A percentile compares a stretch with the other conserved stretches of the same genome.
These are phyloP conservation scores for Laguncularia racemosa DNA, from an alignment of 345 rosid genomes.

Conservation along the genomic window DNA sequence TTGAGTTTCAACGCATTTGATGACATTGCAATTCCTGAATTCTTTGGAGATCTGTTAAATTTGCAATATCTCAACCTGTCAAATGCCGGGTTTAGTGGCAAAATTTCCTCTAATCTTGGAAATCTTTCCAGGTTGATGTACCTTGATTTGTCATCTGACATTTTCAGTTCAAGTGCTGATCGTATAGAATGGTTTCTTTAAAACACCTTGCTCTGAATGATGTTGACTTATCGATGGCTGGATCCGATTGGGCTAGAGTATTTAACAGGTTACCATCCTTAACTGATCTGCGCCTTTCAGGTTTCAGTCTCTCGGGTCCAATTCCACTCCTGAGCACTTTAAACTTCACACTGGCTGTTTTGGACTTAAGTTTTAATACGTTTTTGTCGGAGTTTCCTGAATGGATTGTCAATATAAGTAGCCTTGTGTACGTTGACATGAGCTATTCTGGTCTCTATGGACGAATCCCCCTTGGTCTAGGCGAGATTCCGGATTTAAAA, in stretches of 20 bases:
- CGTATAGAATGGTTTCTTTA: conserved; percentile 35
- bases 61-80: conserved; percentile 30
- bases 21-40: conserved; percentile 27
- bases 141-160: conserved; percentile 32
- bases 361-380: conserved; percentile 21
- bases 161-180: no score
- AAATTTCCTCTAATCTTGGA: conserved; percentile 23
- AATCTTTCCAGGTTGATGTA: conserved; percentile 26
- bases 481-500: conserved; percentile 23
- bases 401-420: conserved; percentile 29
- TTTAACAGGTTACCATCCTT: conserved; percentile 17
- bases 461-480: conserved; percentile 31
- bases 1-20: conserved; percentile 28
- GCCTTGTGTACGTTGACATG: conserved; percentile 19
- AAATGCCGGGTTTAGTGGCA: conserved; percentile 23
- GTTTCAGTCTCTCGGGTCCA: conserved; percentile 18
- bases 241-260: conserved; percentile 9
- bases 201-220: conserved; percentile 16
- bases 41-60: conserved; percentile 24
- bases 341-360: conserved; percentile 25
- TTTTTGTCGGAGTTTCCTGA: conserved; percentile 26
- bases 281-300: conserved; percentile 22
- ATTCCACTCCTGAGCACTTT: conserved; percentile 11
- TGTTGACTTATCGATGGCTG: conserved; percentile 17
- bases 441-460: conserved; percentile 13